Evolutionary conservation across 345 rosid species (phyloP).

Genomic region (Pugionium cornutum): DNA sequence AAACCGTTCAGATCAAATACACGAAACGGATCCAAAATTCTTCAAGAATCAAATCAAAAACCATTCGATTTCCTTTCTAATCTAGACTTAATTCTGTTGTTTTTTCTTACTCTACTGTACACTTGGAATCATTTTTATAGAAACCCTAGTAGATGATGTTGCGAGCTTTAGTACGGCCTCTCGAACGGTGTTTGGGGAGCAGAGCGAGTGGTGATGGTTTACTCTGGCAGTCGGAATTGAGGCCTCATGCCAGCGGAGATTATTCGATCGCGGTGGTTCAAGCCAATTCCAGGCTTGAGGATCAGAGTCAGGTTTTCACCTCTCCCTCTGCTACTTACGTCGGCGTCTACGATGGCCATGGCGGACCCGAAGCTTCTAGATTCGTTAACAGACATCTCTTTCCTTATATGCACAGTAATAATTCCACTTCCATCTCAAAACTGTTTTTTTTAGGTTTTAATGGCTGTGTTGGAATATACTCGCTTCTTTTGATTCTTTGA

Average conservation of each 20-base stretch:
- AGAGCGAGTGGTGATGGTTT: constrained; percentile 62
- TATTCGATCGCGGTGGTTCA: constrained; percentile 95
- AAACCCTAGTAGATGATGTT: constrained; percentile 49
- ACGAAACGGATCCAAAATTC: constrained; percentile 18
- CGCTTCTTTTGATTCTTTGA: constrained; percentile 20
- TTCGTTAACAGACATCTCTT: constrained; percentile 83
- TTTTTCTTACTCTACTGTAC: neutral
- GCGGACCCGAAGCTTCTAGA: constrained; percentile 97
- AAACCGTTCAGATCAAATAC: constrained; percentile 23
- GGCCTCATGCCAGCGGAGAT: constrained; percentile 83
- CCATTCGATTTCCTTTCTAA: neutral
- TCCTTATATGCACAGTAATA: constrained; percentile 70
- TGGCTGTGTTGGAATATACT: neutral
- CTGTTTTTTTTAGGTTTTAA: neutral
- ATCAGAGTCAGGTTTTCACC: constrained; percentile 84
- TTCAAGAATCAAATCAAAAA: neutral
- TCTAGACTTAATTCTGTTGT: neutral
- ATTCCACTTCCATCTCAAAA: constrained; percentile 12
- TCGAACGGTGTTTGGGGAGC: constrained; percentile 71
- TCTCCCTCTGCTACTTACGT: constrained; percentile 77
- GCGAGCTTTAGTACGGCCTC: constrained; percentile 62
- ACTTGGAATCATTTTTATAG: constrained; percentile 21
- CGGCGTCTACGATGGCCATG: constrained; percentile 94
- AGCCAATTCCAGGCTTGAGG: constrained; percentile 77
- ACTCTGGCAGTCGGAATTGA: constrained; percentile 83